Percentiles rank a stretch among this genome's conserved stretches.
These are phyloP conservation scores for Pythium chondricola DNA, from an alignment of 352 stramenopile genomes.

Conservation along the genomic window DNA sequence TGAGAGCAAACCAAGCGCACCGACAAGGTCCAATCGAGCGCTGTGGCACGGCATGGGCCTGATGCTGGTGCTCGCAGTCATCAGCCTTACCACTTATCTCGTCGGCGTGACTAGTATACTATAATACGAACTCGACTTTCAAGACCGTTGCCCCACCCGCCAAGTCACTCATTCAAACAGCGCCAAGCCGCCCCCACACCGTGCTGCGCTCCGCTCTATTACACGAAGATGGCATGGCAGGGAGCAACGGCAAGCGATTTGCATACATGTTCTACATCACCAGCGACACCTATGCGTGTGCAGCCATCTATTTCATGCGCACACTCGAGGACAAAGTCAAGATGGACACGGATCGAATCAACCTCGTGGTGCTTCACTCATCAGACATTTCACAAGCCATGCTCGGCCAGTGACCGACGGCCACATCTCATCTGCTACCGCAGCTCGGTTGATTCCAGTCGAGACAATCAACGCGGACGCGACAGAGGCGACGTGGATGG, in stretches of 20 bases:
- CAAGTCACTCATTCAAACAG: no score
- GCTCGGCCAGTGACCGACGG: neutral
- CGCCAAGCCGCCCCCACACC: neutral
- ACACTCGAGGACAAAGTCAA: constrained; percentile 4
- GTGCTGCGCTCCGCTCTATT: no score
- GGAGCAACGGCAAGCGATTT: constrained; percentile 7
- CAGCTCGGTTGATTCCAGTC: constrained; percentile 7
- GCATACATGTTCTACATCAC: constrained; percentile 18
- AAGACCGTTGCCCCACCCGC: no score
- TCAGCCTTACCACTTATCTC: no score
- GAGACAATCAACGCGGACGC: constrained; percentile 6
- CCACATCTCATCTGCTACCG: no score
- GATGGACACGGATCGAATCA: constrained; percentile 14
- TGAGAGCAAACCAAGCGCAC: no score
- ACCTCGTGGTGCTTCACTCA: constrained; percentile 12
- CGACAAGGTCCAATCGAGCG: no score
- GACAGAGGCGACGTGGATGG: constrained; percentile 9
- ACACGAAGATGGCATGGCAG: no score
- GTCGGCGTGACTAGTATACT: no score
- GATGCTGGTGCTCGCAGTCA: no score
- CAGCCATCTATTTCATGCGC: constrained; percentile 12
- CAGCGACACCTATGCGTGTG: constrained; percentile 9
- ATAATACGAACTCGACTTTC: no score
- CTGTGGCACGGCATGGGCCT: no score
- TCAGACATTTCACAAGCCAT: neutral